Percentiles rank a stretch among this genome's conserved stretches.
phyloP scores from a whole-genome alignment of 2,329 filamentous ascomycete genomes.

The Pseudogymnoascus sp. region DNA sequence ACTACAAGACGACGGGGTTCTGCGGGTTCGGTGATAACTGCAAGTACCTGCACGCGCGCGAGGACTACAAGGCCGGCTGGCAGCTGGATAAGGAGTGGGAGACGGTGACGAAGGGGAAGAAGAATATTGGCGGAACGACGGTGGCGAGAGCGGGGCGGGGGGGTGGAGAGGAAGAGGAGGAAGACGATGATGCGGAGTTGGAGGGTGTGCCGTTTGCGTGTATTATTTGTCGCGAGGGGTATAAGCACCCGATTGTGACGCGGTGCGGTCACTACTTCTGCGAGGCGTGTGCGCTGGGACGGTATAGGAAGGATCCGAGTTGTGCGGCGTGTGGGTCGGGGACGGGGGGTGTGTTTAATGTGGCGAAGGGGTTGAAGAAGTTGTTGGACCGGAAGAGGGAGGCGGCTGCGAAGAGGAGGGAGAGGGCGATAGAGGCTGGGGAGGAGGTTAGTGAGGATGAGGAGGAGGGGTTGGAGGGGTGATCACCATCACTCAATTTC shows the following conservation, averaged over 20 bases:
- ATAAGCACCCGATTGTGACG: conserved; percentile 65
- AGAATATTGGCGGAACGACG: conserved; percentile 50
- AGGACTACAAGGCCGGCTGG: conserved; percentile 87
- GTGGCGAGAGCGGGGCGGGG: conserved; percentile 28
- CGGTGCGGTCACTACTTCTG: conserved; percentile 97
- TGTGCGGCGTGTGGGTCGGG: conserved; percentile 81
- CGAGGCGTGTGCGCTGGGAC: conserved; percentile 75
- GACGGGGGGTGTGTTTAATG: conserved; percentile 85
- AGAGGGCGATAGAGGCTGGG: conserved; percentile 45
- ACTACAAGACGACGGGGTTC: conserved; percentile 73
- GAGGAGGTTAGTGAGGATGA: conserved; percentile 43
- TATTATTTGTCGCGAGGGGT: conserved; percentile 33
- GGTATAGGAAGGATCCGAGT: conserved; percentile 78
- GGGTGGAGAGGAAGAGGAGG: conserved; percentile 36
- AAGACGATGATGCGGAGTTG: conserved; percentile 33
- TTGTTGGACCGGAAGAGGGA: conserved; percentile 61
- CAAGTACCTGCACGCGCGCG: conserved; percentile 70
- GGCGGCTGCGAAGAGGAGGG: conserved; percentile 45
- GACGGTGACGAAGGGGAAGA: conserved; percentile 65
- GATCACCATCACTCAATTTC: too few species aligned
- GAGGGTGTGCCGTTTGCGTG: conserved; percentile 31
- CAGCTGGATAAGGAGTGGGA: conserved; percentile 95
- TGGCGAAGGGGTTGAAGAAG: conserved; percentile 74
- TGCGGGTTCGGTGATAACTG: conserved; percentile 57
- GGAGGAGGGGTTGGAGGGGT: conserved; percentile 19